Conservation (phyloP, 768 basidiomycete genomes). For the Amanita jacksonii region DNA sequence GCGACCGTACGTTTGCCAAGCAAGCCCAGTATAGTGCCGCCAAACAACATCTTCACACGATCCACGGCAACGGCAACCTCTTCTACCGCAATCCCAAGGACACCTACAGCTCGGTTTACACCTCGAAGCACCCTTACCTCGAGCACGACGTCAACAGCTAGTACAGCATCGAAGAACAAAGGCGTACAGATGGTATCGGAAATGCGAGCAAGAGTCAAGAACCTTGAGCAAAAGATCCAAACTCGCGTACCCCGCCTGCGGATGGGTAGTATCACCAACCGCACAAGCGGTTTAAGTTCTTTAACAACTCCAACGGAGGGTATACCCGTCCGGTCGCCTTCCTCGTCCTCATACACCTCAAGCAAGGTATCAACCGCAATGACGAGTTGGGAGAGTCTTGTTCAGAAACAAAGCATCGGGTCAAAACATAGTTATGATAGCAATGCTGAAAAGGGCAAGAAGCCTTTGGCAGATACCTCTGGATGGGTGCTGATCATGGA, state of each 20-base stretch:
- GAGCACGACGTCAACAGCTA: conserved; percentile 32
- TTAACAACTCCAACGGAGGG: conserved; percentile 13
- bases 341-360: conserved; percentile 28
- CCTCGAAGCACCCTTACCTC: conserved; percentile 30
- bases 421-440: conserved; percentile 38
- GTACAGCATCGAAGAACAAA: conserved; percentile 57
- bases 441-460: conserved; percentile 36
- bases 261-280: conserved; percentile 66
- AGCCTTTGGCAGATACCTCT: conserved; percentile 45
- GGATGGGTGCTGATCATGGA: conserved; percentile 91
- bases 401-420: conserved; percentile 32
- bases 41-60: conserved; percentile 32
- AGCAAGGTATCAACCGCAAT: conserved; percentile 32
- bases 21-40: conserved; percentile 37
- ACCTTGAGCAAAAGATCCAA: conserved; percentile 79
- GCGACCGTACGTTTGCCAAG: conserved; percentile 40
- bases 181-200: conserved; percentile 91
- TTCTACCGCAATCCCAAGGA: conserved; percentile 36
- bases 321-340: conserved; percentile 19
- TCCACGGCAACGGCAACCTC: conserved; percentile 49
- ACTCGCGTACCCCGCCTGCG: conserved; percentile 78
- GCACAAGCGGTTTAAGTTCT: conserved; percentile 28
- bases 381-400: conserved; percentile 33
- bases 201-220: conserved; percentile 78
- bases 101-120: conserved; percentile 37